A percentile compares a stretch with the other conserved stretches of the same genome.
Conservation (phyloP, 1,284 basidiomycete genomes). For the Fomitopsis palustris region DNA sequence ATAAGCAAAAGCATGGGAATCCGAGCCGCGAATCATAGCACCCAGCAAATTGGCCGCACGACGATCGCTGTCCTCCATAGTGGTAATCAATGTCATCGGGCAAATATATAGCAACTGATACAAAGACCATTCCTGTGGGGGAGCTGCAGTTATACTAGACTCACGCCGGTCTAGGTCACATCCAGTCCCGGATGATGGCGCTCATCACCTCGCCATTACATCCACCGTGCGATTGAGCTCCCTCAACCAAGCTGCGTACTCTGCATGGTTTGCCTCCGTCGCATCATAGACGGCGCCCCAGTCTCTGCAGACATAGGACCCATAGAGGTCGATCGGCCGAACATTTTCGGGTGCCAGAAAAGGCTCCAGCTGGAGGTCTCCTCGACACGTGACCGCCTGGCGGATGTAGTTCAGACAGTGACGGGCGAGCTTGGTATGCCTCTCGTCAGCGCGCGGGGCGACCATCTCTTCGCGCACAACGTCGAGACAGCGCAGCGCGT, state of each 20-base stretch:
- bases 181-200: too few species aligned
- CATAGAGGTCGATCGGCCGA: conserved; percentile 15
- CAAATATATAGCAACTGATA: too few species aligned
- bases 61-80: too few species aligned
- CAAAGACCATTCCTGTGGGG: too few species aligned
- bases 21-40: too few species aligned
- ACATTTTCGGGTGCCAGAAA: conserved; percentile 21
- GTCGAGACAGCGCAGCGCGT: conserved; percentile 21
- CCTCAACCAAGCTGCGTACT: conserved; percentile 3
- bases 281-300: conserved; percentile 21
- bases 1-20: too few species aligned
- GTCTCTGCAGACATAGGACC: conserved; percentile 17
- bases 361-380: conserved; percentile 18
- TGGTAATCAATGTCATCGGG: too few species aligned
- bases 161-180: too few species aligned
- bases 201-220: too few species aligned
- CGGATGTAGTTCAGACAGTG: conserved; percentile 24
- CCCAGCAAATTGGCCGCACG: too few species aligned
- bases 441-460: conserved; percentile 10
- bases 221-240: too few species aligned
- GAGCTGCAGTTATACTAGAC: too few species aligned
- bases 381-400: conserved; percentile 21
- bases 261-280: conserved; percentile 17
- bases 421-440: conserved; percentile 13
- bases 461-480: conserved; percentile 17